Percentiles rank a stretch among this genome's conserved stretches.
Evolutionary conservation across 169 alveolate species (phyloP).

Genomic region (Theileria equi): DNA sequence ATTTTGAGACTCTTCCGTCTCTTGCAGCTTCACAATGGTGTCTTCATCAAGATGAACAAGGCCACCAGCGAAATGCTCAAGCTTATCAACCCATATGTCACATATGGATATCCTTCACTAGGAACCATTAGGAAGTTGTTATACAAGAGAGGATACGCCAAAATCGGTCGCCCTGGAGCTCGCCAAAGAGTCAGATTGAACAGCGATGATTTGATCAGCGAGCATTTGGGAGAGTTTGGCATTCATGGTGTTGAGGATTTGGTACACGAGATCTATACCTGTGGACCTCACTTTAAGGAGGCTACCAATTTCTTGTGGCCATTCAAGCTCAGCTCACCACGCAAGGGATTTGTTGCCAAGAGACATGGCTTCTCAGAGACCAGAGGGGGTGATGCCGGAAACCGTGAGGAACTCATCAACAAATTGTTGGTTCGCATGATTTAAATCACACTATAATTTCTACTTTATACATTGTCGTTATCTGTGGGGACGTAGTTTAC

Average conservation of each 20-base stretch:
- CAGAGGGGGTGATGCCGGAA: constrained; percentile 92
- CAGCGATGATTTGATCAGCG: constrained; percentile 65
- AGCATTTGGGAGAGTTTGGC: constrained; percentile 70
- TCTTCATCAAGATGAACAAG: constrained; percentile 93
- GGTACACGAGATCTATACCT: constrained; percentile 95
- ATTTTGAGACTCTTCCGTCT: constrained; percentile 94
- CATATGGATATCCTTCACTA: constrained; percentile 96
- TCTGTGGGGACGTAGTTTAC: no score
- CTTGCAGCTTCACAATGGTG: constrained; percentile 98
- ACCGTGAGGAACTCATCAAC: constrained; percentile 82
- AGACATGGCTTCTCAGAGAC: constrained; percentile 94
- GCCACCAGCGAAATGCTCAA: constrained; percentile 97
- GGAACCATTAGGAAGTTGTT: constrained; percentile 91
- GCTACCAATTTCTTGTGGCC: constrained; percentile 98
- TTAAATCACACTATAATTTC: constrained; percentile 27
- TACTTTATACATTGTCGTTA: background rate
- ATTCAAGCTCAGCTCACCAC: constrained; percentile 96
- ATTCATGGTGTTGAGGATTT: constrained; percentile 95
- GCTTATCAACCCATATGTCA: constrained; percentile 93
- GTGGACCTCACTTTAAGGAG: constrained; percentile 99
- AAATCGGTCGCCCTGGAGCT: constrained; percentile 81
- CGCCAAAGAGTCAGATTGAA: constrained; percentile 66
- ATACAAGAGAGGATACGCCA: constrained; percentile 96
- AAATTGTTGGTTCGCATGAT: constrained; percentile 75
- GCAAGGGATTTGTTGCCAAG: constrained; percentile 97